A percentile compares a stretch with the other conserved stretches of the same genome.
phyloP scores from a whole-genome alignment of 2,329 filamentous ascomycete genomes.

The Exophiala mesophila region DNA sequence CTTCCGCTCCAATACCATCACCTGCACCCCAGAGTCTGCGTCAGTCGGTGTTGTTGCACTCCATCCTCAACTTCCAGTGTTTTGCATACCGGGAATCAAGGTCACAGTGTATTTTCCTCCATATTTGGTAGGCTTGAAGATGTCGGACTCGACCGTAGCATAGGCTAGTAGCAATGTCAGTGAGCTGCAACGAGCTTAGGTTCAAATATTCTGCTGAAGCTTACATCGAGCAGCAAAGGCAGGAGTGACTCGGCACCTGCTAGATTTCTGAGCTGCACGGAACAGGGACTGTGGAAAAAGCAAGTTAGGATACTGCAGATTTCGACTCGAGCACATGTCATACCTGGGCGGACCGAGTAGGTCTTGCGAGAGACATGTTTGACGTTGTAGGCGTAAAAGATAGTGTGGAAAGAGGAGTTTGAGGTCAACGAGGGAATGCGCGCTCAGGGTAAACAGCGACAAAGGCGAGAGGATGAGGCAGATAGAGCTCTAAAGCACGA shows the following conservation, averaged over 20 bases:
- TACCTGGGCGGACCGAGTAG: constrained; percentile 25
- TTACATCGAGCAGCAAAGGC: constrained; percentile 24
- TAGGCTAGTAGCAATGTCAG: constrained; percentile 17
- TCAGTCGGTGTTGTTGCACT: not conserved
- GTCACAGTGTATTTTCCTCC: constrained; percentile 99
- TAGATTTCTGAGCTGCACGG: constrained; percentile 22
- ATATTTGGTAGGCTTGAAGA: constrained; percentile 99
- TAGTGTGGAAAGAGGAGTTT: constrained; percentile 1
- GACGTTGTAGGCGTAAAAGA: not conserved
- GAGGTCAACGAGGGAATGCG: not conserved
- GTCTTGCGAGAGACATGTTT: constrained; percentile 24
- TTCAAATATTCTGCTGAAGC: no score
- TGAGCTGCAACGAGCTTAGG: constrained; percentile 3
- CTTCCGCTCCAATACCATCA: constrained; percentile 97
- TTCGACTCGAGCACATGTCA: not conserved
- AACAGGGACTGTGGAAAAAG: constrained; percentile 23
- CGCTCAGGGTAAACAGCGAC: not conserved
- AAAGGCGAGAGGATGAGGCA: not conserved
- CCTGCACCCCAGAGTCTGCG: constrained; percentile 38
- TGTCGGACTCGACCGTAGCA: constrained; percentile 83
- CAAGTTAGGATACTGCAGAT: constrained; percentile 6
- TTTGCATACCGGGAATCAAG: constrained; percentile 76
- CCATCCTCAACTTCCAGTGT: no score
- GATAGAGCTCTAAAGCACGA: no score
- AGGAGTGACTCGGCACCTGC: constrained; percentile 13